Conservation (phyloP, 1,284 basidiomycete genomes). For the Paramarasmius palmivorus region DNA sequence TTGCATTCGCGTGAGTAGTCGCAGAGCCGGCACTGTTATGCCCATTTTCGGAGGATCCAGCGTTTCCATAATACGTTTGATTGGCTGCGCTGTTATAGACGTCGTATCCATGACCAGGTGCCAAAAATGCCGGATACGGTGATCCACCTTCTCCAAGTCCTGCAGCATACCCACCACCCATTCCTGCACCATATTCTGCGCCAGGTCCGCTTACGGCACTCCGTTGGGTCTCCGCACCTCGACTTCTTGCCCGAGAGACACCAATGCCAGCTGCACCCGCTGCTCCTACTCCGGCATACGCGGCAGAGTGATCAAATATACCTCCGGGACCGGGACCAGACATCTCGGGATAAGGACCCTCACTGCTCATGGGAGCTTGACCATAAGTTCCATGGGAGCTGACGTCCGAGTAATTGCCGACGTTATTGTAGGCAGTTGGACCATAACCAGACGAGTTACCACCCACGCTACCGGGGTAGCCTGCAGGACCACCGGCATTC, state of each 20-base stretch:
- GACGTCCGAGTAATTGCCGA: conserved; percentile 53
- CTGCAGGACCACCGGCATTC: conserved; percentile 34
- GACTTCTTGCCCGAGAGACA: conserved; percentile 38
- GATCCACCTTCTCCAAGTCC: conserved; percentile 36
- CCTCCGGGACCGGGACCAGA: conserved; percentile 29
- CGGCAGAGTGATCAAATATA: conserved; percentile 27
- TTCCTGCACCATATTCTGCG: background rate
- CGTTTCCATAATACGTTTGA: background rate
- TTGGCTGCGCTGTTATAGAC: background rate
- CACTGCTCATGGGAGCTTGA: conserved; percentile 45
- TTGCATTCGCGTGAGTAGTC: conserved; percentile 3
- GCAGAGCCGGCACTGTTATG: conserved; percentile 22
- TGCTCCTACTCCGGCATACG: conserved; percentile 21
- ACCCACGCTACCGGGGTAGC: conserved; percentile 22
- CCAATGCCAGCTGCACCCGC: conserved; percentile 45
- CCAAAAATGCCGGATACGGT: conserved; percentile 53
- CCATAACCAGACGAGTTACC: conserved; percentile 13
- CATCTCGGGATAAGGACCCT: conserved; percentile 39
- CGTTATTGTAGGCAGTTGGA: conserved; percentile 15
- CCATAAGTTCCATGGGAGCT: conserved; percentile 60
- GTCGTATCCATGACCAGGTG: conserved; percentile 18
- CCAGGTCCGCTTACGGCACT: background rate
- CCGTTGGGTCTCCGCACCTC: conserved; percentile 23
- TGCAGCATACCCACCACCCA: conserved; percentile 33
- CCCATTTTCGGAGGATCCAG: conserved; percentile 5